phyloP scores from a whole-genome alignment of 2,329 filamentous ascomycete genomes.

The Akanthomyces muscarius region DNA sequence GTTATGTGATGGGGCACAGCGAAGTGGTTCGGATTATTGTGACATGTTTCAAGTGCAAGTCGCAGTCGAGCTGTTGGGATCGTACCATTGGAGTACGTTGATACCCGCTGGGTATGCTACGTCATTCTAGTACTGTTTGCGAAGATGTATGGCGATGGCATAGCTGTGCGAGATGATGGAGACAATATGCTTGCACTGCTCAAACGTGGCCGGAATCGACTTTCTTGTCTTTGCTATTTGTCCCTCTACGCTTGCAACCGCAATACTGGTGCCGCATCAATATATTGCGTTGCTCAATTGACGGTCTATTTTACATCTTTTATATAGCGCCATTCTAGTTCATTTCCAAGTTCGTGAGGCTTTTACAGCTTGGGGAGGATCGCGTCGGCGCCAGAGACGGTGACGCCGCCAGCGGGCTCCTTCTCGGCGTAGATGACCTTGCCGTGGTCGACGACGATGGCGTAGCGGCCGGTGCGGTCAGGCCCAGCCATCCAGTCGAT shows the following conservation, averaged over 20 bases:
- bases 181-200: too few species aligned
- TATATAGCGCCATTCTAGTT: background rate
- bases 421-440: slow-evolving; percentile 78
- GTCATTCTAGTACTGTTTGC: too few species aligned
- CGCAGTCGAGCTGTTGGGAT: too few species aligned
- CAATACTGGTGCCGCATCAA: background rate
- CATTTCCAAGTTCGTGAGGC: slow-evolving; percentile 2
- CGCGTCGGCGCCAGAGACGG: slow-evolving; percentile 50
- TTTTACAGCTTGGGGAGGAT: slow-evolving; percentile 51
- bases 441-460: slow-evolving; percentile 76
- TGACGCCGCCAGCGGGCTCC: slow-evolving; percentile 52
- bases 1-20: background rate
- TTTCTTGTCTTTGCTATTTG: too few species aligned
- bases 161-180: too few species aligned
- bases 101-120: too few species aligned
- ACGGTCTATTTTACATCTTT: slow-evolving; percentile 8
- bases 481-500: slow-evolving; percentile 74
- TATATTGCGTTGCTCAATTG: background rate
- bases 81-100: too few species aligned
- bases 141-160: too few species aligned
- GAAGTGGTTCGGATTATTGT: too few species aligned
- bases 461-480: slow-evolving; percentile 68
- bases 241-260: background rate
- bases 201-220: too few species aligned
- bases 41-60: too few species aligned